Evolutionary conservation across 306 rosid genomes (phyloP), one percentile per base, ranked within the genome.

Genomic region (Albizia julibrissin): DNA sequence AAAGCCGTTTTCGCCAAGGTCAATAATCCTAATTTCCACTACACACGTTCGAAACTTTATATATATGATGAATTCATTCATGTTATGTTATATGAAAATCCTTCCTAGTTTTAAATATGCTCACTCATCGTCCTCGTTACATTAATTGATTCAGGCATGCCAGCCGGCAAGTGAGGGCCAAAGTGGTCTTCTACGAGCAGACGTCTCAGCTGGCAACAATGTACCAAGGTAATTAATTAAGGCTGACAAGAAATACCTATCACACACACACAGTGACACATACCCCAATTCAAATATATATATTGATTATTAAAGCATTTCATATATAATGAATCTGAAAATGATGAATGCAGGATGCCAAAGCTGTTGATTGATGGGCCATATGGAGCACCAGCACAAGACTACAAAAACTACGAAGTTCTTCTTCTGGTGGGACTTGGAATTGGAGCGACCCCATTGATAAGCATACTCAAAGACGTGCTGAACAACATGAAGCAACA

Each of bases 321-420:
- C 22, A 12, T 24, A 24, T 59, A 10, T 11, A 22, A 3, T 56
- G 61, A 31, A 72, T 27, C 21, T 34, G 11, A 39, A 65, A n/a
- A 26, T 12, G 75, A 37, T 65, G 81, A 6, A 37, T 37, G 76
- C 80, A 93, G 98, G 85, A 89, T 94, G 90, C 98, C 98, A 50
- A 92, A 74, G 77, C 82, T 94, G 19, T 21, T 74, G 52, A 85
- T 94, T 18, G 98, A 94, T 62, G 98, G 98, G 43, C 93, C 98
- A 1, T 92, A 94, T 1, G 98, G 98, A 80, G 97, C 98, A 6
- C 97, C 97, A 29, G 97, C 98, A 44, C 98, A 94, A 71, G 97
- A 92, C 83, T 94, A 94, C 88, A 91, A 92, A 52, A 78, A 87
- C n/a, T 94, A 94, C 19, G 97, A 92, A 39, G 97, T 94, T 6